Base-by-base conservation (phyloP, 495 filamentous ascomycete species). In the Choiromyces venosus region DNA sequence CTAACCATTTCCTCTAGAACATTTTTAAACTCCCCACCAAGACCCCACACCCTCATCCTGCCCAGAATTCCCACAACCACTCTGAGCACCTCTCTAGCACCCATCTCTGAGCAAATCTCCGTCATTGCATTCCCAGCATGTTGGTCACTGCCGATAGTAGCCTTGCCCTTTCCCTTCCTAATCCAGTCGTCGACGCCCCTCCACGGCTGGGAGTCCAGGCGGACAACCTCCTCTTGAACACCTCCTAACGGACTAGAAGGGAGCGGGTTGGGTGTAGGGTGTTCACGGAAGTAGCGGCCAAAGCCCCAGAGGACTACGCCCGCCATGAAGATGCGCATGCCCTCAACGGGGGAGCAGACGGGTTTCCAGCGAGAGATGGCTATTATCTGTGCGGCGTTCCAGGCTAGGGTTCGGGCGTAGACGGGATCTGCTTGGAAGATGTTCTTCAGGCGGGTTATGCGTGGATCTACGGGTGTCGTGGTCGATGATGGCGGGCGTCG, bases 301-400 rank as follows among this genome's bases (percentile, higher is more conserved):
- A 81, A 81, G 18, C 79, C 79, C 79, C 79, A 81, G 42, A 81
- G 79, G 29, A 81, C 79, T n/a, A 81, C 76, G 19, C 79, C 79
- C 19, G 79, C 79, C 66, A 81, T 76, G 16, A 81, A 81, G 6
- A 81, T 73, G 10, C 79, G 71, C 79, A 81, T 81, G 0, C 79
- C 79, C 67, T 81, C 79, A 19, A 78, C 79, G 1, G 79, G 79
- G 2, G 79, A 79, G 69, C 67, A 78, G 12, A 81, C 74, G 6
- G 79, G 79, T 56, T 76, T 76, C 79, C 76, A 79, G 36, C 79
- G 76, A n/a, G 79, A 81, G 40, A 82, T 77, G 8, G 76, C 71
- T 71, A 82, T 81, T 44, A 82, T 81, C 39, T 82, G 81, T 0
- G 81, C 81, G 3, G 81, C 74, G 40, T 79, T 82, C 76, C 76